These are phyloP conservation scores for Tetrahymena borealis DNA, from an alignment of 73 alveolate genomes.

Conservation along the genomic window DNA sequence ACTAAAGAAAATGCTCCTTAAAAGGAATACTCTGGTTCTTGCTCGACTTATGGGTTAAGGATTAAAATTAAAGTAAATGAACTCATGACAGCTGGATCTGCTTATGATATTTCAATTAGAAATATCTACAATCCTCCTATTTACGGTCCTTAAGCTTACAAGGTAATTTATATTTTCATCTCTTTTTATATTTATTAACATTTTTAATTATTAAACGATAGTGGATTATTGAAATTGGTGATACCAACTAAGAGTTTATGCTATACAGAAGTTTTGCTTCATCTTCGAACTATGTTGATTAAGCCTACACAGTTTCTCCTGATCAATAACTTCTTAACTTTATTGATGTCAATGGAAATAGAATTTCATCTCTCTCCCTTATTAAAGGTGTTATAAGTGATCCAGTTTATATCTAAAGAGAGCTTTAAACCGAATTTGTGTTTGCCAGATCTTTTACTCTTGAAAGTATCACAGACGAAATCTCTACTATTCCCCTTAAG, in stretches of 20 bases:
- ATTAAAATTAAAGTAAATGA: not conserved
- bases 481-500: not conserved
- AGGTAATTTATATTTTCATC: not conserved
- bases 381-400: not conserved
- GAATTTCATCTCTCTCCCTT: not conserved
- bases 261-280: not conserved
- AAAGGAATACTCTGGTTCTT: not conserved
- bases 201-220: not conserved
- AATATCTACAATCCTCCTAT: not conserved
- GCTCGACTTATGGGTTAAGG: not conserved
- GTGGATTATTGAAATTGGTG: conserved; percentile 4
- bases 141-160: not conserved
- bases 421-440: not conserved
- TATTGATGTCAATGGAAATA: not conserved
- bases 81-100: not conserved
- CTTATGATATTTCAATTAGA: not conserved
- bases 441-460: not conserved
- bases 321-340: not conserved
- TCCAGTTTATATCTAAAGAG: not conserved
- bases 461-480: not conserved
- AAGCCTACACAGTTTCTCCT: not conserved
- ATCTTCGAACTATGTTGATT: not conserved
- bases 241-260: not conserved
- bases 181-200: not conserved
- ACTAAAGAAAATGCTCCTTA: not conserved